A percentile compares a stretch with the other conserved stretches of the same genome.
These are phyloP conservation scores for Pichia sp. DNA, from an alignment of 1,139 yeast genomes.

Conservation along the genomic window DNA sequence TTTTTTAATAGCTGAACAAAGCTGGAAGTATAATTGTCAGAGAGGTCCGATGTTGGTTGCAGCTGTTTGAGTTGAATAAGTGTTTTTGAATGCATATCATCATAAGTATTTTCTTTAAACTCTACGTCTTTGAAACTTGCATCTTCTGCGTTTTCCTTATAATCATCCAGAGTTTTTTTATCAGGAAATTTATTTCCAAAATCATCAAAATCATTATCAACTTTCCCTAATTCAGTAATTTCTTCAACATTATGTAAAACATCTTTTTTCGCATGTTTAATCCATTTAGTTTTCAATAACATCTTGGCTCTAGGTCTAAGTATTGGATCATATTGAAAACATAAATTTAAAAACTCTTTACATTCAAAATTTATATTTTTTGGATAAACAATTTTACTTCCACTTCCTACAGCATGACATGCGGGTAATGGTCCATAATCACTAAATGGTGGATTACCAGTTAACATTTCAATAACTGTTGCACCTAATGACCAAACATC, in stretches of 20 bases:
- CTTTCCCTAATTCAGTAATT: background rate
- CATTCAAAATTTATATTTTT: slow-evolving; percentile 40
- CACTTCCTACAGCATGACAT: slow-evolving; percentile 86
- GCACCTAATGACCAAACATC: slow-evolving; percentile 96
- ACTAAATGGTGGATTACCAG: slow-evolving; percentile 86
- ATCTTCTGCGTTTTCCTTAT: background rate
- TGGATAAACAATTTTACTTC: slow-evolving; percentile 76
- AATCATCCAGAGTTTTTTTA: background rate
- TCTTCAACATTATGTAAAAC: slow-evolving; percentile 14
- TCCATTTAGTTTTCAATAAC: slow-evolving; percentile 61
- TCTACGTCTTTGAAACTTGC: background rate
- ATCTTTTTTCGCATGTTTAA: slow-evolving; percentile 23
- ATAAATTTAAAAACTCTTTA: slow-evolving; percentile 64
- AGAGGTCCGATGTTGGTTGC: no score
- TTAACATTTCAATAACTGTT: slow-evolving; percentile 77
- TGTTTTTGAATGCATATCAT: background rate
- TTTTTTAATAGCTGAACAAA: background rate
- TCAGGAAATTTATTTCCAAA: background rate
- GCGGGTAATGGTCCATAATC: slow-evolving; percentile 82
- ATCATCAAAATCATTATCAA: background rate
- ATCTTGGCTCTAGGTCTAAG: slow-evolving; percentile 52
- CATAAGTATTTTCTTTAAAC: background rate
- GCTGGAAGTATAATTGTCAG: background rate
- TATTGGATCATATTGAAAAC: slow-evolving; percentile 73
- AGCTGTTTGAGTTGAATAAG: background rate